phyloP scores from a whole-genome alignment of 306 rosid genomes.

The Parietaria judaica region DNA sequence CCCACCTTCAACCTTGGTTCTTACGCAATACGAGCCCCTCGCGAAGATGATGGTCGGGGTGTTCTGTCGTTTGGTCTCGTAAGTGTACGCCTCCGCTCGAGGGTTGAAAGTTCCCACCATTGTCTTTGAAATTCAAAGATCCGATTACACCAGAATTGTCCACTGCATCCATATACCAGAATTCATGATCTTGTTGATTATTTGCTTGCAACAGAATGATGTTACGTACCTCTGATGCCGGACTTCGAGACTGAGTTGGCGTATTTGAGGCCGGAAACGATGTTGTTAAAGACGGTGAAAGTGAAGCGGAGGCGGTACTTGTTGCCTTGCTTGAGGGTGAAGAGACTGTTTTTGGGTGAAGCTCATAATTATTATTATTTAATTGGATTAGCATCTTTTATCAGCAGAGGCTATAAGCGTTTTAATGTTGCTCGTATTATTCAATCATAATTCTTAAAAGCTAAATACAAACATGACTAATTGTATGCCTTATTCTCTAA shows the following conservation, averaged over 20 bases:
- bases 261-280: conserved; percentile 76
- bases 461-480: no score
- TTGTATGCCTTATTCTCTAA: no score
- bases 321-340: conserved; percentile 67
- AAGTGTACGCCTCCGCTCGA: conserved; percentile 57
- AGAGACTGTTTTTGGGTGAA: conserved; percentile 52
- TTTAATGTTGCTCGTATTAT: no score
- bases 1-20: conserved; percentile 78
- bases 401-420: no score
- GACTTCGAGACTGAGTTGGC: conserved; percentile 62
- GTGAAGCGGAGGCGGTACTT: conserved; percentile 45
- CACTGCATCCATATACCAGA: conserved; percentile 29
- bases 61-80: conserved; percentile 62
- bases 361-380: no score
- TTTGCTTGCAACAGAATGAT: not conserved
- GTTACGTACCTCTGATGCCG: conserved; percentile 55
- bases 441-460: no score
- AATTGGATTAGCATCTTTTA: no score
- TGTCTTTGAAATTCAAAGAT: conserved; percentile 23
- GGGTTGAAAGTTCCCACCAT: conserved; percentile 92
- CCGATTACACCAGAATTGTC: conserved; percentile 21
- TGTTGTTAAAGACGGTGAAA: conserved; percentile 57
- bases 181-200: not conserved
- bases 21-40: conserved; percentile 72
- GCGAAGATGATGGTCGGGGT: conserved; percentile 78